Percentiles rank a stretch among this genome's conserved stretches.
Conservation (phyloP, 306 rosid genomes). For the Casuarina equisetifolia region DNA sequence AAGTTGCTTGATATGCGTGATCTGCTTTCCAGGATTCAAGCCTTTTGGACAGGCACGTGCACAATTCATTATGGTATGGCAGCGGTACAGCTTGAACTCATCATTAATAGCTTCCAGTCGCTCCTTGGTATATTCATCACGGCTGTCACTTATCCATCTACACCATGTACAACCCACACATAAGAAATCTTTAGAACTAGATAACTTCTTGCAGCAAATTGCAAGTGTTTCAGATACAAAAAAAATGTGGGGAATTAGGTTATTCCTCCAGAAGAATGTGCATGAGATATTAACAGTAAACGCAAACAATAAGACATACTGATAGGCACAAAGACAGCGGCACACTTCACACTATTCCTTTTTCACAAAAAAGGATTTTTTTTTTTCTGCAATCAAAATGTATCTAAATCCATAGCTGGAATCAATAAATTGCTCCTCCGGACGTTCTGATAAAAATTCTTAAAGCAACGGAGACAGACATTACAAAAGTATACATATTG, state of each 20-base stretch:
- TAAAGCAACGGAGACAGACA: background rate
- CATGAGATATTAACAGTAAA: background rate
- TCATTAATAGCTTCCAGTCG: slow-evolving; percentile 88
- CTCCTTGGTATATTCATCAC: slow-evolving; percentile 90
- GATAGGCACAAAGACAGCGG: background rate
- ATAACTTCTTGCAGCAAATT: background rate
- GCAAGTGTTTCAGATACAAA: background rate
- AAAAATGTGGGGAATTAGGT: background rate
- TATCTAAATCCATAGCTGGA: background rate
- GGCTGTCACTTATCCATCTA: slow-evolving; percentile 99
- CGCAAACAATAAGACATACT: background rate
- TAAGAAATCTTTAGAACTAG: slow-evolving; percentile 7
- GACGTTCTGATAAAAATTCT: background rate
- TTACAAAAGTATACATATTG: background rate
- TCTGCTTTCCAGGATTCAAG: slow-evolving; percentile 95
- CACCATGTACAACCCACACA: slow-evolving; percentile 36
- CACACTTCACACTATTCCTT: background rate
- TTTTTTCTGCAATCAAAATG: background rate
- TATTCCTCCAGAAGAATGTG: background rate
- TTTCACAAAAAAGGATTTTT: background rate
- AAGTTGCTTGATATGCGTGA: slow-evolving; percentile 70
- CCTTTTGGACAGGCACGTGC: slow-evolving; percentile 99
- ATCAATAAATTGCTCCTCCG: background rate
- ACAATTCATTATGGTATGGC: slow-evolving; percentile 98
- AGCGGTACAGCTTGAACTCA: slow-evolving; percentile 98